Conservation (phyloP, 805 yeast species). For the Kazachstania bromeliacearum region DNA sequence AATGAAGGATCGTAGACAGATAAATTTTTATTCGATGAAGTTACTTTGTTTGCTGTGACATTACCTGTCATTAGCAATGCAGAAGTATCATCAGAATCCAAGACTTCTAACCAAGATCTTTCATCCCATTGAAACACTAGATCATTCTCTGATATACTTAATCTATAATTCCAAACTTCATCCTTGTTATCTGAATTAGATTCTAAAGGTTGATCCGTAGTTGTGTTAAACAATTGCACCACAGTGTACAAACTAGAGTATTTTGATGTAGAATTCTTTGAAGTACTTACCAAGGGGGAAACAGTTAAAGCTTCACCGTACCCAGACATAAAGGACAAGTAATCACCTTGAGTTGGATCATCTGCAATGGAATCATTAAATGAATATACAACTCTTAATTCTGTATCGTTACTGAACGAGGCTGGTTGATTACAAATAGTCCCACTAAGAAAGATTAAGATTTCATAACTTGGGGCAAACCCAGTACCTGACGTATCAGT, state of each 20-base stretch:
- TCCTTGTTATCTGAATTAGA: constrained; percentile 1
- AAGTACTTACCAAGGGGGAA: constrained; percentile 13
- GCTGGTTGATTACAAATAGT: constrained; percentile 27
- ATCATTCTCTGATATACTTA: constrained; percentile 57
- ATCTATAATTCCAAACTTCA: constrained; percentile 47
- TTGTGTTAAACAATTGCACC: constrained; percentile 18
- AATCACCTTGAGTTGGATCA: constrained; percentile 10
- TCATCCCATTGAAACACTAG: constrained; percentile 64
- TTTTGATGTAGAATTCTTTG: constrained; percentile 11
- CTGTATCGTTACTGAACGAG: constrained; percentile 7
- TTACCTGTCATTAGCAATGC: constrained; percentile 59
- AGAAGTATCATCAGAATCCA: constrained; percentile 63
- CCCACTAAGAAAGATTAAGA: constrained; percentile 28
- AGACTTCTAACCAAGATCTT: constrained; percentile 42
- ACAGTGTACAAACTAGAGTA: constrained; percentile 21
- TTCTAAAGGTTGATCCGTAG: constrained; percentile 12
- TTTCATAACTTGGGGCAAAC: constrained; percentile 15
- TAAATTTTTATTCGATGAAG: constrained; percentile 8
- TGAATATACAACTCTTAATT: constrained; percentile 19
- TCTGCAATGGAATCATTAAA: constrained; percentile 19
- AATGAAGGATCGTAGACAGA: constrained; percentile 20
- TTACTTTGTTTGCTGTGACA: constrained; percentile 25
- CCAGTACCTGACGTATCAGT: constrained; percentile 3
- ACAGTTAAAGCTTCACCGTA: constrained; percentile 25
- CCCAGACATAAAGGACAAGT: constrained; percentile 18